phyloP scores from a whole-genome alignment of 2,329 filamentous ascomycete genomes.

The Sporothrix brunneoviolacea region DNA sequence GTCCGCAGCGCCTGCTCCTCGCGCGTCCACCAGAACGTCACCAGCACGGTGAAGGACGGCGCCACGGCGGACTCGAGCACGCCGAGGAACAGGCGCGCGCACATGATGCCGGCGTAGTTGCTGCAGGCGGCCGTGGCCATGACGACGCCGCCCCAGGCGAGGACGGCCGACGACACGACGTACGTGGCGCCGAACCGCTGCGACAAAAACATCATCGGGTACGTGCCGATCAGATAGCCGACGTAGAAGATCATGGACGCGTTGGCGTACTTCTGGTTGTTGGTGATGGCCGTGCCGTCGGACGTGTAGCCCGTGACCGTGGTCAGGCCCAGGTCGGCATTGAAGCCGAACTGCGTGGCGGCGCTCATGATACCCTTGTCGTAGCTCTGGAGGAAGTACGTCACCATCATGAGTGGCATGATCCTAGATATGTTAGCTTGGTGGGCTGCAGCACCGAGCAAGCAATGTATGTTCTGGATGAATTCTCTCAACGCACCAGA shows the following conservation, averaged over 20 bases:
- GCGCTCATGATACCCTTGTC: constrained; percentile 10
- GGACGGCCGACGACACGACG: not conserved
- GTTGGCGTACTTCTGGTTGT: constrained; percentile 6
- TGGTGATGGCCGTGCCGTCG: not conserved
- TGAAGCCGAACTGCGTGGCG: constrained; percentile 5
- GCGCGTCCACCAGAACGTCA: constrained; percentile 43
- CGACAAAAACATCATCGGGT: constrained; percentile 6
- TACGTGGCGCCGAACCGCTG: constrained; percentile 1
- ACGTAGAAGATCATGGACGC: constrained; percentile 7
- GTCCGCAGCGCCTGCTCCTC: constrained; percentile 34
- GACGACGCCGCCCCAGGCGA: not conserved
- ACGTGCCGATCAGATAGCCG: constrained; percentile 6
- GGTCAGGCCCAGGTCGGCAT: constrained; percentile 3
- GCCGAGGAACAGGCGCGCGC: constrained; percentile 3
- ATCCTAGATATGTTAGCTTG: not conserved
- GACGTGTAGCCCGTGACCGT: not conserved
- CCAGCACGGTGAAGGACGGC: constrained; percentile 28
- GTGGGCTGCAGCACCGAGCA: too few relatives aligned
- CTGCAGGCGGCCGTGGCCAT: constrained; percentile 1
- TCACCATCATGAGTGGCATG: constrained; percentile 7
- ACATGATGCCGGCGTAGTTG: constrained; percentile 11
- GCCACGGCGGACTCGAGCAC: constrained; percentile 7
- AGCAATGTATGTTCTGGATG: too few relatives aligned
- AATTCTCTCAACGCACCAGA: not conserved
- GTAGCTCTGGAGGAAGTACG: constrained; percentile 8